These are phyloP conservation scores for Venturia aucupariae DNA, from an alignment of 2,329 filamentous ascomycete species.

Conservation along the genomic window DNA sequence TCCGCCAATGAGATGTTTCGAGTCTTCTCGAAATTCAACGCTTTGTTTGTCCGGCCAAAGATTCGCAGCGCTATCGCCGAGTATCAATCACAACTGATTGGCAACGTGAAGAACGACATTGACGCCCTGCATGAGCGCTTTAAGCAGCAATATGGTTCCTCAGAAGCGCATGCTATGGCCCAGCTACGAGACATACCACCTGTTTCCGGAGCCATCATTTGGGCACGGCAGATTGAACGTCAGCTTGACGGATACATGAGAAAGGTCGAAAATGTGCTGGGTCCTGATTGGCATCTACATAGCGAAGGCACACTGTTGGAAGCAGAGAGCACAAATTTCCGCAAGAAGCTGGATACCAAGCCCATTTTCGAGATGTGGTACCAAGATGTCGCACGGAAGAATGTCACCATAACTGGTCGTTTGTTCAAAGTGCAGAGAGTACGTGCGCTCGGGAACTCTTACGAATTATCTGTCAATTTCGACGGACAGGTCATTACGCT, in stretches of 20 bases:
- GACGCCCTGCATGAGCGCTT: constrained; percentile 88
- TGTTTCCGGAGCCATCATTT: constrained; percentile 94
- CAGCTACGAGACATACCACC: constrained; percentile 92
- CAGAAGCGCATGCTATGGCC: constrained; percentile 96
- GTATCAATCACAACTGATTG: constrained; percentile 95
- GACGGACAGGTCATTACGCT: constrained; percentile 93
- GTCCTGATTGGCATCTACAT: constrained; percentile 88
- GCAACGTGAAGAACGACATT: constrained; percentile 96
- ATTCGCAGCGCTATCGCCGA: constrained; percentile 96
- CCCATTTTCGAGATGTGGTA: constrained; percentile 96
- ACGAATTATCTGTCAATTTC: constrained; percentile 92
- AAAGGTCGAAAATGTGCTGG: constrained; percentile 96
- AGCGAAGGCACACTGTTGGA: constrained; percentile 91
- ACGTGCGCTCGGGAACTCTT: constrained; percentile 76
- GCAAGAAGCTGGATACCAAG: constrained; percentile 88
- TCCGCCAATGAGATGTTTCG: constrained; percentile 98
- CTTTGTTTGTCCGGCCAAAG: constrained; percentile 95
- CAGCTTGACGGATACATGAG: constrained; percentile 96
- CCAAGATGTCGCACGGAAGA: constrained; percentile 75
- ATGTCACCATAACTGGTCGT: constrained; percentile 84
- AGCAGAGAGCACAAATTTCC: constrained; percentile 84
- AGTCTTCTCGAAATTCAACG: constrained; percentile 99
- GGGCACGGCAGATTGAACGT: constrained; percentile 92
- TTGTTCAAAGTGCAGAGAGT: constrained; percentile 86
- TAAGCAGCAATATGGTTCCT: constrained; percentile 97